These are phyloP conservation scores for Rhodotorula sphaerocarpa DNA, from an alignment of 768 basidiomycete genomes.

Conservation along the genomic window DNA sequence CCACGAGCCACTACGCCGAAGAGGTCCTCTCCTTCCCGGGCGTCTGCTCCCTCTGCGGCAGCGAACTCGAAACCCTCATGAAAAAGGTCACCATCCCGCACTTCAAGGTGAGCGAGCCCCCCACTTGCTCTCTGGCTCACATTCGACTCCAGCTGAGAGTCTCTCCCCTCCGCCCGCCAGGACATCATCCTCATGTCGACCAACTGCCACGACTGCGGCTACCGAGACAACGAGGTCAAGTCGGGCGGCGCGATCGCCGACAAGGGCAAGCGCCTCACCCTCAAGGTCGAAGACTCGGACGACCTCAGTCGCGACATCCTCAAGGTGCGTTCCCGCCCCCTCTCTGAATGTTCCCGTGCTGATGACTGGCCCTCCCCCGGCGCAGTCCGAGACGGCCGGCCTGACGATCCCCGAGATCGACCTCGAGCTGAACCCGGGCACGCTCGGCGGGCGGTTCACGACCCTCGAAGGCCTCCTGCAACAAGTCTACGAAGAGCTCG, in stretches of 20 bases:
- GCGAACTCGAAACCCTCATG: constrained; percentile 76
- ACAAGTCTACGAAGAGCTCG: constrained; percentile 90
- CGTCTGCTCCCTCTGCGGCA: constrained; percentile 78
- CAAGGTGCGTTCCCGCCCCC: constrained; percentile 54
- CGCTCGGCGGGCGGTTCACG: constrained; percentile 93
- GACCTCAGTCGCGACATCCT: constrained; percentile 88
- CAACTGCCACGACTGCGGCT: constrained; percentile 89
- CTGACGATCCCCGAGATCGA: constrained; percentile 89
- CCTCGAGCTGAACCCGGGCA: constrained; percentile 79
- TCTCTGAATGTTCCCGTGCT: neutral
- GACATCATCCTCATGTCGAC: constrained; percentile 97
- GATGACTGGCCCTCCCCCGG: neutral
- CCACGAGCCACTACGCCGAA: constrained; percentile 51
- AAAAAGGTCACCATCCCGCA: constrained; percentile 94
- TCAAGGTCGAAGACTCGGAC: constrained; percentile 84
- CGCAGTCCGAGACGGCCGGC: constrained; percentile 84
- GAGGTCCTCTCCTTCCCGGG: constrained; percentile 86
- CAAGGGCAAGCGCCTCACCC: constrained; percentile 72
- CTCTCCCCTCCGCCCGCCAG: constrained; percentile 46
- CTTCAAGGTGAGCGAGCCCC: constrained; percentile 63
- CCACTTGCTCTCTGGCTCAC: neutral
- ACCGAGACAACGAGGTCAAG: constrained; percentile 96
- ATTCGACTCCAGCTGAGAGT: neutral
- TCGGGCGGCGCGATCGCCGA: constrained; percentile 81
- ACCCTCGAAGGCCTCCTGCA: constrained; percentile 90